Base-by-base conservation (phyloP, 2,329 filamentous ascomycete species). In the Didymella exigua region DNA sequence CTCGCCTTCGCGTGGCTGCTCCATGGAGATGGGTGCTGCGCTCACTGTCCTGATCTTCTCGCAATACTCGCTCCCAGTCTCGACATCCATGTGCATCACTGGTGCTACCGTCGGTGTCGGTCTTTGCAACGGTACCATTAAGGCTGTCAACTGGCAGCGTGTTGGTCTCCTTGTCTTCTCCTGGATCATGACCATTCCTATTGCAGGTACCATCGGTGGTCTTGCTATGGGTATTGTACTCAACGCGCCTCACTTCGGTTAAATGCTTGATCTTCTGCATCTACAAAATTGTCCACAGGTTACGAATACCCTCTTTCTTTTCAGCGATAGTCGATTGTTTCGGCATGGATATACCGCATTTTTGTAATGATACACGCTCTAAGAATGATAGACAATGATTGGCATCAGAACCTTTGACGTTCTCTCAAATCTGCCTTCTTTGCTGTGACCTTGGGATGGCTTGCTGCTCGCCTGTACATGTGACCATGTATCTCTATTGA, bases 11-110 rank as follows among this genome's bases (percentile, higher is more conserved):
- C 71, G 82, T 65, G 55, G 79, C 46, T 89, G 78, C 65, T 90
- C 87, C 45, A 92, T 92, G 89, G 89, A 92, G 72, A 84, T 92
- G 83, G 89, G 89, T 41, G 88, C 89, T 38, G 88, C 89, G 62
- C 85, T 92, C 63, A 91, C 89, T 9, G 85, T 91, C 56, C 83
- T 91, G 21, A 76, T 92, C 71, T 90, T 90, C 80, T 90, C 88
- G 0, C 88, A 90, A 71, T 90, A 82, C 79, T 84, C 83, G 1
- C 86, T 92, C 0, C 89, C 89, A 31, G 89, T 92, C 24, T 91
- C 89, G 0, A 92, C 74, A 9, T 73, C 72, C 43, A 73, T 74
- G 89, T 92, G 89, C 74, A 91, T 92, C 74, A 91, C 89, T 13
- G 89, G 89, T 49, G 89, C 89, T 23, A 91, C 88, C 0, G 86